Base-by-base conservation (phyloP, 2,329 filamentous ascomycete species). In the Fusarium acutatum region DNA sequence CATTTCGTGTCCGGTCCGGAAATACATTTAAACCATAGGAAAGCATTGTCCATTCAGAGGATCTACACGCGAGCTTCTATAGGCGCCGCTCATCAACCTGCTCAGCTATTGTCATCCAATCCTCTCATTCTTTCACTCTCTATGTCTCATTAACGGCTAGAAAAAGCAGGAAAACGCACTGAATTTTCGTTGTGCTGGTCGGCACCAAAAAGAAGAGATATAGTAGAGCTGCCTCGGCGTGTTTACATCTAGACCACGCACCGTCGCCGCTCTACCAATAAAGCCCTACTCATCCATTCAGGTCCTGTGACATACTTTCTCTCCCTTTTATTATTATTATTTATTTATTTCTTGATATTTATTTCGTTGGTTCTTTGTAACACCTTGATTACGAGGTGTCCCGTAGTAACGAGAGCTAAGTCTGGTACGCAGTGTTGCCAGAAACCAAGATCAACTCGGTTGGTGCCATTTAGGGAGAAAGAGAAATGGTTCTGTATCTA, bases 1-100 rank as follows among this genome's bases (percentile, higher is more conserved):
- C 18, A 11, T 46, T 28, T 2, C 20, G 18, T 15, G 14, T 28
- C 8, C 13, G 24, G 12, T 22, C 12, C 0, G 0, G 12, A 46
- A 22, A 28, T 46, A 5, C 18, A 10, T 26, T 18, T 46, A 0
- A 0, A 20, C 8, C 24, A 7, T 22, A 28, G 8, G 20, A 4
- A 47, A 30, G 6, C 10, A 17, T n/a, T 17, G 14, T 13, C 26
- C 14, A 17, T 47, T 30, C 26, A 30, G 12, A 20, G 6, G 7
- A 26, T 47, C 20, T 12, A 17, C 28, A 30, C 5, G 14, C 7
- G 44, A 30, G 20, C 14, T 30, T 30, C 14, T n/a, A 30, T 7
- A 20, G 14, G 2, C 26, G 5, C 26, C 4, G 20, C 44, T 30
- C 44, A 47, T 30, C 3, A 8, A 30, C 20, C 30, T 30, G 14